Evolutionary conservation across 2,329 filamentous ascomycete species (phyloP), one percentile per base, ranked within the genome.

Genomic region (Penicillium olsonii): DNA sequence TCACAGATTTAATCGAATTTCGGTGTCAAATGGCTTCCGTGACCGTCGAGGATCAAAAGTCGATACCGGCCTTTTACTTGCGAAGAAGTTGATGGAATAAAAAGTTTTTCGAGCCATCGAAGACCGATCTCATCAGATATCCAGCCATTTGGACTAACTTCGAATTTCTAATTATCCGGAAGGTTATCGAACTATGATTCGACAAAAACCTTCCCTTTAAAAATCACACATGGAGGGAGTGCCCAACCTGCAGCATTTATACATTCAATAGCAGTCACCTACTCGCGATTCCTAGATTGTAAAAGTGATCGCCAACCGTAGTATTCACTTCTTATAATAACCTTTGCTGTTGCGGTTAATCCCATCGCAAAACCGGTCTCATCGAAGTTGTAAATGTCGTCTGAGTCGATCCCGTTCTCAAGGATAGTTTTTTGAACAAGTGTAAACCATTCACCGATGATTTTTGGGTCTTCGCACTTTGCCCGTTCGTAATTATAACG

Each of bases 241-340:
- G 8, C 40, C 15, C 6, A 34, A 14, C 40, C 26, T 11, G 15
- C 18, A 14, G 40, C 18, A 14, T 26, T 44, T 12, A 27, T 27
- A 31, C 7, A 42, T 14, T 44, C 9, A 20, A 44, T 37, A 2
- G 20, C 5, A 29, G 34, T 45, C 4, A 45, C 42, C 34, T 6
- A 45, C 10, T 45, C 42, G n/a, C 33, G 33, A 29, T 37, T 45
- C 10, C 42, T 34, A 35, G 19, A 37, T 20, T 47, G n/a, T 47
- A 47, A 35, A 41, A 41, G 11, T 17, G 2, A 12, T 5, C 44
- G 15, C 37, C 2, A 4, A 29, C 37, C 10, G 19, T 47, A 47
- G 18, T 20, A 47, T 37, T 37, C 8, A 18, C 14, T 17, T 11
- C 12, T 6, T 6, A 14, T 29, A 17, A 47, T 42, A 0, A 47